Evolutionary conservation across 179 eudicot genomes (phyloP).

Genomic region (Beta lomatogona): DNA sequence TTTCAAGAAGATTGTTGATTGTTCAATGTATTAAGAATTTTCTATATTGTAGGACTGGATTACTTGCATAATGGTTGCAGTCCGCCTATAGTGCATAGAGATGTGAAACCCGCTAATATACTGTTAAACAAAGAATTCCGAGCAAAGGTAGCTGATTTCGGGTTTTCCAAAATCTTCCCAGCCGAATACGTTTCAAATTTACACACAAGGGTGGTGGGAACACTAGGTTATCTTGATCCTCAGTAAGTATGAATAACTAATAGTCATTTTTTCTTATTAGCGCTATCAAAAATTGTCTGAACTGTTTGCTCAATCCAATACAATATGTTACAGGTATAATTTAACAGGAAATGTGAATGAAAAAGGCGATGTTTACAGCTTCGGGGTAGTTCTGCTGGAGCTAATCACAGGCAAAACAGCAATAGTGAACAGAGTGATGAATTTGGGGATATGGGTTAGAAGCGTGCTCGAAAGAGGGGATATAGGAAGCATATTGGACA

Average conservation of each 20-base stretch:
- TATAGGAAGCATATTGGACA: slow-evolving; percentile 31
- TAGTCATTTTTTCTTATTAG: neutral
- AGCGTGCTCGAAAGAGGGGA: slow-evolving; percentile 35
- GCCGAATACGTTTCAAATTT: slow-evolving; percentile 31
- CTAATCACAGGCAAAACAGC: slow-evolving; percentile 39
- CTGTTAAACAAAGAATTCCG: slow-evolving; percentile 40
- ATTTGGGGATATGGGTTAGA: slow-evolving; percentile 27
- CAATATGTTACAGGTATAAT: slow-evolving; percentile 29
- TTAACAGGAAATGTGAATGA: slow-evolving; percentile 34
- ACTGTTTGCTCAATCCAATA: no score
- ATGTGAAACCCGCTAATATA: slow-evolving; percentile 60
- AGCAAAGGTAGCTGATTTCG: slow-evolving; percentile 67
- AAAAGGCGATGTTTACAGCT: slow-evolving; percentile 43
- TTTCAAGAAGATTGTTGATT: neutral
- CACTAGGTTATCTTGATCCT: slow-evolving; percentile 57
- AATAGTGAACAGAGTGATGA: slow-evolving; percentile 21
- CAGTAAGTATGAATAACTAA: slow-evolving; percentile 35
- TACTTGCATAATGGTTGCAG: slow-evolving; percentile 60
- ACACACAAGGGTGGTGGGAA: slow-evolving; percentile 46
- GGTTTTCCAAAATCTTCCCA: slow-evolving; percentile 51
- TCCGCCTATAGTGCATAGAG: slow-evolving; percentile 69
- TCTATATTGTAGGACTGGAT: slow-evolving; percentile 45
- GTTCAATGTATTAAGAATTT: neutral
- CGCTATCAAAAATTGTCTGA: neutral
- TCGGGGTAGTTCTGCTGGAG: slow-evolving; percentile 40